These are phyloP conservation scores for Sindora glabra DNA, from an alignment of 306 rosid species.

Conservation along the genomic window DNA sequence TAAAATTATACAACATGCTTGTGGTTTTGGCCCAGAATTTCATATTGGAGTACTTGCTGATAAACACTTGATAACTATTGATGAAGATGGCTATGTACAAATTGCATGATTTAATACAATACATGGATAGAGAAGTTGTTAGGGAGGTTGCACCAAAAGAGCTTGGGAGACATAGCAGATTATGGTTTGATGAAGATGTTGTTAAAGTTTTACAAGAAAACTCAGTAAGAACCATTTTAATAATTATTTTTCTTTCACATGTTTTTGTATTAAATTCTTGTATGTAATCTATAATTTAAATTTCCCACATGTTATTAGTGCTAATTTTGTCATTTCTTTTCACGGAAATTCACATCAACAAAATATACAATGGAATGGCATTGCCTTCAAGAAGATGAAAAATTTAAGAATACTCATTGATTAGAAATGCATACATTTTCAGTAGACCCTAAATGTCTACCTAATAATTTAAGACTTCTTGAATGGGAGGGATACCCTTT, in stretches of 20 bases:
- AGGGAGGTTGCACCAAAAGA: not conserved
- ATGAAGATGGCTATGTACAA: not conserved
- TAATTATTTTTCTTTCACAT: not conserved
- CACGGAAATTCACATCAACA: conserved; percentile 2
- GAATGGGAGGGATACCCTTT: no score
- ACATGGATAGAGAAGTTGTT: conserved; percentile 15
- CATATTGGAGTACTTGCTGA: no score
- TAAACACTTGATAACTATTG: no score
- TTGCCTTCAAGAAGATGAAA: no score
- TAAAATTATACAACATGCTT: no score
- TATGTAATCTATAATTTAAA: not conserved
- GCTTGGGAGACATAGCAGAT: not conserved
- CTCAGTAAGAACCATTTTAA: not conserved
- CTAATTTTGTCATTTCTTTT: not conserved
- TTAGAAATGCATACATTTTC: no score
- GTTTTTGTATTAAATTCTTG: not conserved
- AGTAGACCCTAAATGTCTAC: no score
- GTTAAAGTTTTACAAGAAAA: not conserved
- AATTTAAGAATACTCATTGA: no score
- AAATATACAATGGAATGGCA: not conserved
- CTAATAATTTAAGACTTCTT: no score
- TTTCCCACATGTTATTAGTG: not conserved
- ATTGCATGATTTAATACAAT: conserved; percentile 20
- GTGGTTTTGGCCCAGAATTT: no score
- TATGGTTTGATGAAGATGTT: conserved; percentile 8